Percentiles rank a stretch among this genome's conserved stretches.
phyloP scores from a whole-genome alignment of 169 alveolate genomes.

The Plasmodium malariae region DNA sequence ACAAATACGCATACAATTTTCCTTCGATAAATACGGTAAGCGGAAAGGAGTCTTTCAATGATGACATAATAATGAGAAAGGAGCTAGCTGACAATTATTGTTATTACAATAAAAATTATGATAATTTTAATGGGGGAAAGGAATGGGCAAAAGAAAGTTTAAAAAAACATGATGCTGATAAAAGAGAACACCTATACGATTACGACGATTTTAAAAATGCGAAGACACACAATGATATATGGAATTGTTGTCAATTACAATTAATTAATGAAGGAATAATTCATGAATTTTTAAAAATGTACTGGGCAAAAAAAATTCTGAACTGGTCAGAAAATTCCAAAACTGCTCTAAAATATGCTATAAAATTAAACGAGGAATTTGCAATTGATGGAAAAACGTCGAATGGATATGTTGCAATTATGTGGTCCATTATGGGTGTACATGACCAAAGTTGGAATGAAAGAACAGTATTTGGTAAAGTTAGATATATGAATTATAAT shows the following conservation, averaged over 20 bases:
- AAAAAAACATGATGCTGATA: conserved; percentile 81
- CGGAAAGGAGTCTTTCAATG: conserved; percentile 45
- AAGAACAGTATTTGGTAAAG: conserved; percentile 83
- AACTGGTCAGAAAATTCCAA: conserved; percentile 86
- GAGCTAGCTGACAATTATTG: conserved; percentile 85
- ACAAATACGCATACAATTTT: conserved; percentile 25
- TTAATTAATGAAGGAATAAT: conserved; percentile 84
- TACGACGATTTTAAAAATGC: conserved; percentile 81
- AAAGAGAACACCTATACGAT: conserved; percentile 79
- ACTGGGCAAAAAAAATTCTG: conserved; percentile 87
- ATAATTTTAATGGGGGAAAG: conserved; percentile 84
- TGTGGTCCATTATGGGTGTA: conserved; percentile 87
- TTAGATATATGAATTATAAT: conserved; percentile 85
- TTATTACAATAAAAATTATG: conserved; percentile 82
- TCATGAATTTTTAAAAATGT: conserved; percentile 88
- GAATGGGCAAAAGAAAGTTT: conserved; percentile 87
- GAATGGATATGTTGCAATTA: conserved; percentile 85
- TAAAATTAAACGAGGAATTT: conserved; percentile 85
- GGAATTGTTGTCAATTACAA: conserved; percentile 88
- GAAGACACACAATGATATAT: conserved; percentile 85
- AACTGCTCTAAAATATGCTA: conserved; percentile 80
- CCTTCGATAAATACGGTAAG: conserved; percentile 20
- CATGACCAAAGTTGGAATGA: conserved; percentile 87
- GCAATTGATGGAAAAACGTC: conserved; percentile 85
- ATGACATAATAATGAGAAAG: conserved; percentile 63